phyloP scores from a whole-genome alignment of 768 basidiomycete genomes.

The Boletus pseudopeckii region DNA sequence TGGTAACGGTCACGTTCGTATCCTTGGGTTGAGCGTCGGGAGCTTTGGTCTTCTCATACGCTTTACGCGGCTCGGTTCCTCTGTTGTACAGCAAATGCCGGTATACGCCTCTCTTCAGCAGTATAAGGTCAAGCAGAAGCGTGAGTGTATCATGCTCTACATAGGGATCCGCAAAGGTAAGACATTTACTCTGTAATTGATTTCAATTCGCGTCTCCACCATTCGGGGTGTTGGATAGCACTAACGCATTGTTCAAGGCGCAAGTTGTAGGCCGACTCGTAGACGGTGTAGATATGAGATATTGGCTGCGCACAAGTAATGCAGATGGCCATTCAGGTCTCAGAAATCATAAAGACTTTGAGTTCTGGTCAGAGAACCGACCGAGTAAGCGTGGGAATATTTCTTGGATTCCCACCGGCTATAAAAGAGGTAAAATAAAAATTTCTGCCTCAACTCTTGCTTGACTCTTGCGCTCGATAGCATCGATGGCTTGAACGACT shows the following conservation, averaged over 20 bases:
- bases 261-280: slow-evolving; percentile 73
- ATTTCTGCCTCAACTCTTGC: too few relatives aligned
- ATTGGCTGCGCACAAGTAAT: slow-evolving; percentile 67
- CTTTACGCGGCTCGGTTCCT: slow-evolving; percentile 58
- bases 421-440: too few relatives aligned
- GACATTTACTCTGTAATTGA: slow-evolving; percentile 50
- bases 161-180: slow-evolving; percentile 77
- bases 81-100: slow-evolving; percentile 80
- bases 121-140: slow-evolving; percentile 73
- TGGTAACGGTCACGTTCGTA: neutral
- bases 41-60: slow-evolving; percentile 20
- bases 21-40: neutral
- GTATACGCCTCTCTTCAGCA: slow-evolving; percentile 79
- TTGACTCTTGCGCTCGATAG: too few relatives aligned
- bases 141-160: slow-evolving; percentile 79
- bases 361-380: too few relatives aligned
- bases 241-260: slow-evolving; percentile 82
- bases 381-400: slow-evolving; percentile 3
- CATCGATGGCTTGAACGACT: neutral
- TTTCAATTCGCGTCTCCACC: slow-evolving; percentile 4
- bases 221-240: slow-evolving; percentile 14
- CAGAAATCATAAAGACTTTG: neutral
- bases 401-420: neutral
- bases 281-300: slow-evolving; percentile 75
- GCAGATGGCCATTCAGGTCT: slow-evolving; percentile 80